A percentile compares a stretch with the other conserved stretches of the same genome.
Conservation (phyloP, 495 filamentous ascomycete genomes). For the Stereocaulon alpinum region DNA sequence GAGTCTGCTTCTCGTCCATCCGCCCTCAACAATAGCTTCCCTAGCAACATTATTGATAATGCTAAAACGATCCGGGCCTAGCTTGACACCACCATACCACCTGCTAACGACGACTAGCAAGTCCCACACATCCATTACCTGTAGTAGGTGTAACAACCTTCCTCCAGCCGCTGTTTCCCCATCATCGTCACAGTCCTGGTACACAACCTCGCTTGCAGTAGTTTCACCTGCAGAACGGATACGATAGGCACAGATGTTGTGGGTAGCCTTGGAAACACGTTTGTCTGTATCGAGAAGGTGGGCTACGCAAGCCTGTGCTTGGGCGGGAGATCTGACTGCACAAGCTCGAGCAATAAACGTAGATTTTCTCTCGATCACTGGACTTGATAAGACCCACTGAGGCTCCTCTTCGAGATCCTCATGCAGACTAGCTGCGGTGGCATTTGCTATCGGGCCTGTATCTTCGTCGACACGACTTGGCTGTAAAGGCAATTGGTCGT, state of each 20-base stretch:
- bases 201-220: conserved; percentile 42
- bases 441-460: neutral
- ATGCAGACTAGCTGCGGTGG: neutral
- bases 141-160: conserved; percentile 76
- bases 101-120: conserved; percentile 86
- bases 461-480: conserved; percentile 15
- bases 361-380: conserved; percentile 73
- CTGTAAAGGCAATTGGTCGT: neutral
- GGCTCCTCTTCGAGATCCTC: conserved; percentile 29
- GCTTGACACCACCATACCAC: conserved; percentile 86
- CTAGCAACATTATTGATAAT: conserved; percentile 78
- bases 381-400: conserved; percentile 61
- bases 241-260: conserved; percentile 74
- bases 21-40: conserved; percentile 75
- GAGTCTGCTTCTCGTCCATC: conserved; percentile 25
- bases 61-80: conserved; percentile 82
- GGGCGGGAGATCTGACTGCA: conserved; percentile 50
- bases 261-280: conserved; percentile 71
- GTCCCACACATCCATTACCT: conserved; percentile 90
- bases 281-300: conserved; percentile 72
- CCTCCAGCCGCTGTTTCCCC: conserved; percentile 91
- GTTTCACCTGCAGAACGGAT: conserved; percentile 27
- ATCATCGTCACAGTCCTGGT: conserved; percentile 91
- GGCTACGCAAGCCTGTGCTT: conserved; percentile 58
- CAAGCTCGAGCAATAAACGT: conserved; percentile 74